A percentile compares a stretch with the other conserved stretches of the same genome.
These are phyloP conservation scores for Cladosporium austrohemisphaericum DNA, from an alignment of 2,329 filamentous ascomycete species.

Conservation along the genomic window DNA sequence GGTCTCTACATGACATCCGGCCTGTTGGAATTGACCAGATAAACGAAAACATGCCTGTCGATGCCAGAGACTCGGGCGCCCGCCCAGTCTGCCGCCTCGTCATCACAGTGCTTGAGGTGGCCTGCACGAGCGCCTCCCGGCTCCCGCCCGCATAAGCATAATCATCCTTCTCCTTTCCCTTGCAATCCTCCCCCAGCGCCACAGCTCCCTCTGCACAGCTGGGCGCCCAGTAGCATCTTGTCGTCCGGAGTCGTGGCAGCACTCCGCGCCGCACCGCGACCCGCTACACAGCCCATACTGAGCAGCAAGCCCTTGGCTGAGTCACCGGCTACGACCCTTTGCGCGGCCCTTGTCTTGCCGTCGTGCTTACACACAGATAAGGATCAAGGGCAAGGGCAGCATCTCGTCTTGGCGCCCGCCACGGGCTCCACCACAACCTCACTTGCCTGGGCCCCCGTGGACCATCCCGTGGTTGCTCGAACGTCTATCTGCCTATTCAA, in stretches of 20 bases:
- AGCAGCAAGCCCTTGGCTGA: conserved; percentile 4
- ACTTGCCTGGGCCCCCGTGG: conserved; percentile 2
- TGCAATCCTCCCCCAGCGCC: neutral
- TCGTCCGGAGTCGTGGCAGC: conserved; percentile 8
- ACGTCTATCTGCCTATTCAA: conserved; percentile 9
- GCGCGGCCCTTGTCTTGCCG: neutral
- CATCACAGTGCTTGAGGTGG: neutral
- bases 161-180: conserved; percentile 13
- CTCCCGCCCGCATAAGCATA: conserved; percentile 13
- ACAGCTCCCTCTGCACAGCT: neutral
- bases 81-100: neutral
- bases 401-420: conserved; percentile 7
- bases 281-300: neutral
- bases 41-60: no score
- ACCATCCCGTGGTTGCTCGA: conserved; percentile 1
- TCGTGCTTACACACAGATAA: conserved; percentile 13
- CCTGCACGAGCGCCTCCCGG: neutral
- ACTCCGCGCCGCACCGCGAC: conserved; percentile 1
- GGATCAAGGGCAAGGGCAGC: conserved; percentile 3
- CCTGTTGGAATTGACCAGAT: neutral
- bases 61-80: neutral
- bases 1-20: neutral
- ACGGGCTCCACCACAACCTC: conserved; percentile 8
- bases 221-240: conserved; percentile 3
- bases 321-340: neutral